Base-by-base conservation (phyloP, 352 stramenopile species). In the Lagenidium giganteum region DNA sequence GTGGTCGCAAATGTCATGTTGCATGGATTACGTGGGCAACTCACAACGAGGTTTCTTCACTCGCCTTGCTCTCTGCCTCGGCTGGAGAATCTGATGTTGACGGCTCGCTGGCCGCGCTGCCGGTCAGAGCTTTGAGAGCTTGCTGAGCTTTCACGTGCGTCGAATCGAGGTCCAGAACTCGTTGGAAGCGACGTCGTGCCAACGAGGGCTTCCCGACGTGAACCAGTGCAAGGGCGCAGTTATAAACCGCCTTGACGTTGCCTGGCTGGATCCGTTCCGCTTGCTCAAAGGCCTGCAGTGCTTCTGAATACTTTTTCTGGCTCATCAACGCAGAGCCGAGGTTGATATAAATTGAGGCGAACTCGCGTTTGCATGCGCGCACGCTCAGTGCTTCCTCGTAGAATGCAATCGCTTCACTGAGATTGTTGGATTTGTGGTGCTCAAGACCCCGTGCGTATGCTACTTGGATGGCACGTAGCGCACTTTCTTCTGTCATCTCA, bases 321-420 rank as follows among this genome's bases (percentile, higher is more conserved):
- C 50, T 39, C 53, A 86, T 69, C 13, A 62, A 49, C 1, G 72
- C 77, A 16, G 68, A 83, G 16, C 71, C 71, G n/a, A 81, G 49
- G 48, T 87, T 90, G 38, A 90, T 61, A 28, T 83, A 63, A 32
- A 87, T 38, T 5, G 77, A 86, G 18, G 75, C 70, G 27, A 83
- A 87, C 23, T 70, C 54, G 3, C 62, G 69, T 4, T 51, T 57
- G 5, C 24, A 37, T 30, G 45, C 37, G 33, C 54, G 49, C 33
- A 83, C 30, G 4, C 27, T 44, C 26, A 87, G 61, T 17, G 67
- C 75, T 27, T 53, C 47, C 42, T 83, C 55, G 47, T 87, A 87
- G 40, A 60, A 67, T 5, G 51, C 56, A 12, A 78, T 61, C 11
- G 71, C 75, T 13, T 64, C 54, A 8, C 65, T 53, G 16, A 85